Base-by-base conservation (phyloP, 352 stramenopile genomes). In the Pythium aristosporum region DNA sequence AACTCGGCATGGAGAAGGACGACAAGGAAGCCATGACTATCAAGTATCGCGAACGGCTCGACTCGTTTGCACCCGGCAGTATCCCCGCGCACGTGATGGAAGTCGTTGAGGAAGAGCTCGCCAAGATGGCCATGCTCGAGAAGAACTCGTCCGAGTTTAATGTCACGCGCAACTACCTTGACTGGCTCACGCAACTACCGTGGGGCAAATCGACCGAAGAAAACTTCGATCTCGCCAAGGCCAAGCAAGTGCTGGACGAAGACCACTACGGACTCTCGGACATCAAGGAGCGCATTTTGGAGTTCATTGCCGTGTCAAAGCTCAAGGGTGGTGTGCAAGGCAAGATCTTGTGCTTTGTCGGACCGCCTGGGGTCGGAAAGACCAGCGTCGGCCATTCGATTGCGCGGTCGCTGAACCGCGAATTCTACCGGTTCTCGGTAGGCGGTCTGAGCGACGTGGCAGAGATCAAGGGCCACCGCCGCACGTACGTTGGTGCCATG, bases 131-230 rank as follows among this genome's bases (percentile, higher is more conserved):
- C 18, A 97, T 92, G 61, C 81, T 99, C 5, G 97, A 99, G 69
- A 99, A 99, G 77, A 99, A 99, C 73, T 98, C 93, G 43, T 92
- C 92, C 1, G 97, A 99, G 74, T 99, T 99, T 73, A 99, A 99
- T 55, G 94, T 99, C 5, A 99, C 97, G 4, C 86, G 96, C 34
- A 99, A 96, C 67, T 99, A 99, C 68, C 70, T 99, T 37, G 97
- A 99, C 78, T 99, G 97, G 97, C 85, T 99, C 10, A 98, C 94
- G 12, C 85, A 91, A 39, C 81, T 99, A 42, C 98, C 98, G 13
- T 99, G 97, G 97, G 96, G 95, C n/a, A 89, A 98, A 54, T 75
- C 88, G 16, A 98, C 89, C 0, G 77, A 97, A 50, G 97, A 99
- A 65, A 98, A 98, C 56, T 99, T 99, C 74, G 96, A 99, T 72